Evolutionary conservation across 2,329 filamentous ascomycete genomes (phyloP).

Genomic region (Scedosporium minutisporum): DNA sequence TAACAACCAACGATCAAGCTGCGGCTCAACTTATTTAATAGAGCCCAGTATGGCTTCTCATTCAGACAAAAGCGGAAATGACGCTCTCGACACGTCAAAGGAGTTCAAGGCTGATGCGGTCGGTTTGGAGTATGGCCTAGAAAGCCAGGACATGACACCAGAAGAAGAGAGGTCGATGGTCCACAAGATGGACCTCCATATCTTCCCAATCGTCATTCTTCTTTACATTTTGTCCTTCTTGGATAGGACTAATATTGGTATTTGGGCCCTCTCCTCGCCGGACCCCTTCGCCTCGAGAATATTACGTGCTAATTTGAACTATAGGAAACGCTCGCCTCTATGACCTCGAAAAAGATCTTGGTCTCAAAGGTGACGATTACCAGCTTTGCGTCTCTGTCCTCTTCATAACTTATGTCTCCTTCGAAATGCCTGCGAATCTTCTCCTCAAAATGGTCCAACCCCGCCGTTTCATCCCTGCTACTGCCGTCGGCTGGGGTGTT

Average conservation of each 20-base stretch:
- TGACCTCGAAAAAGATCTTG: slow-evolving; percentile 24
- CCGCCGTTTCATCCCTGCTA: slow-evolving; percentile 1
- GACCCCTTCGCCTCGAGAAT: slow-evolving; percentile 9
- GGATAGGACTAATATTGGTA: slow-evolving; percentile 11
- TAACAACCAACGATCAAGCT: too few species aligned
- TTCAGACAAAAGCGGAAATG: too few species aligned
- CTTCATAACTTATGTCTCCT: slow-evolving; percentile 24
- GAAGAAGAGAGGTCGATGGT: slow-evolving; percentile 15
- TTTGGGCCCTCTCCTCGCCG: too few species aligned
- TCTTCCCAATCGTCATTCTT: slow-evolving; percentile 25
- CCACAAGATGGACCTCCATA: slow-evolving; percentile 21
- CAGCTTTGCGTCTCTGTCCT: slow-evolving; percentile 27
- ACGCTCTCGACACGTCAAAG: too few species aligned
- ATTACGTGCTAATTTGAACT: too few species aligned
- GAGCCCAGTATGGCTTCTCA: too few species aligned
- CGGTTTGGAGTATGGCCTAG: too few species aligned
- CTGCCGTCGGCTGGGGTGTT: slow-evolving; percentile 12
- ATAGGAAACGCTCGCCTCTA: slow-evolving; percentile 11
- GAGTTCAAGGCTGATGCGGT: too few species aligned
- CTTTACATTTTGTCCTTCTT: slow-evolving; percentile 23
- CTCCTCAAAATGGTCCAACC: slow-evolving; percentile 12
- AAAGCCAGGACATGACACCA: too few species aligned
- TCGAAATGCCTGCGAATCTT: slow-evolving; percentile 27
- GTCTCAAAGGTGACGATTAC: slow-evolving; percentile 23
- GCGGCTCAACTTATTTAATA: too few species aligned